Base-by-base conservation (phyloP, 345 rosid species). In the Trapa incisa region DNA sequence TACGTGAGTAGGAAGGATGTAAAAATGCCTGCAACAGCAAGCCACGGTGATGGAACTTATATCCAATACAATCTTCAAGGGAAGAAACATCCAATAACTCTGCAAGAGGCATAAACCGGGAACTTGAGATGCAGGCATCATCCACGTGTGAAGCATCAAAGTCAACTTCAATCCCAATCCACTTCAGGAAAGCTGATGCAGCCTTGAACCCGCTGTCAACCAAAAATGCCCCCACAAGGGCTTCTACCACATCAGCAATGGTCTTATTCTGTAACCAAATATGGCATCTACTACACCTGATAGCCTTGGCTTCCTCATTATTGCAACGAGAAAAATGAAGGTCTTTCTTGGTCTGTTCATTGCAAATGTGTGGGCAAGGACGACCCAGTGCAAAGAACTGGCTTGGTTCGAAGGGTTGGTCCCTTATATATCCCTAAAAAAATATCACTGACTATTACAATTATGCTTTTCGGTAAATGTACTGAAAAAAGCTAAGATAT, bases 121-220 rank as follows among this genome's bases (percentile, higher is more conserved):
- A 72, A 78, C 97, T 89, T 68, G 73, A 83, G 38, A 60, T 61
- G 77, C 91, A 88, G 77, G 75, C 77, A 66, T 83, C 72, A 52
- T 67, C 72, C 54, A 88, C 87, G 77, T 77, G 89, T 65, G 79
- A 60, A 47, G 78, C 75, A 65, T 83, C 87, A 73, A 88, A 89
- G 66, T 88, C 85, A 65, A 83, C 84, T 66, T 77, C 67, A 70
- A 92, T 84, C 69, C 96, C 93, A 67, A 92, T 78, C 98, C 98
- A 92, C 76, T 76, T 82, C 73, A 92, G 93, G 82, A 92, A 89
- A 61, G 87, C 88, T 61, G 75, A 69, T 69, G 98, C 96, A 45
- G 89, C 96, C 79, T 82, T 85, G 80, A 92, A 92, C 73, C 98
- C 97, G 71, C 83, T 78, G 67, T 92, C 98, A 76, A 89, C 96